Evolutionary conservation across 176 grass and related monocot species (phyloP), one percentile per base, ranked within the genome.

Genomic region (Avena sativa): DNA sequence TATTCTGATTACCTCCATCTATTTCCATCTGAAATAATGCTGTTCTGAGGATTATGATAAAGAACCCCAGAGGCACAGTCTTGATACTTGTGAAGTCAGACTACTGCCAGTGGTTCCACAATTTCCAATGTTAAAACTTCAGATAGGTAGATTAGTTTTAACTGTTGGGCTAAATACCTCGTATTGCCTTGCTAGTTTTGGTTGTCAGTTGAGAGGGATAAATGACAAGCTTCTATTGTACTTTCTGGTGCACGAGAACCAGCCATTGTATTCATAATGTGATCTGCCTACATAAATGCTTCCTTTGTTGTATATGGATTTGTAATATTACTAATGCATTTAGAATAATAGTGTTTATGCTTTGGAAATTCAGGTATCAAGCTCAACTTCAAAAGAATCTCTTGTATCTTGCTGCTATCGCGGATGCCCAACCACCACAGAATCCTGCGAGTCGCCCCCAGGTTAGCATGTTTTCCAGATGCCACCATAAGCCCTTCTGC

Each of bases 351-450:
- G 9, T 67, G 74, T 84, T 52, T 32, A 71, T 81, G 44, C n/a
- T 81, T 30, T 85, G 12, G 62, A 85, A 47, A 72, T 88, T 89
- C 46, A 99, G 97, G 83, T 99, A 96, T 85, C 97, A 99, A 89
- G 92, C 97, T 38, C 97, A 96, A 59, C 97, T 99, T 69, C 97
- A 99, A 86, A 99, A 99, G 69, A 99, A 99, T 84, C 91, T 99
- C 36, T 74, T 99, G 78, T 96, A 96, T 86, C 83, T 99, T 17
- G 97, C 97, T 83, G 97, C 97, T 14, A 96, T 99, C 25, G 97
- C 97, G 23, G 97, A 99, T 87, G 92, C 97, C 26, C 97, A 96
- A 53, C 85, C 89, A 87, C 91, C 97, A 9, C 94, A 98, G 70
- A 79, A 91, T 48, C 83, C 92, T 80, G 76, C 87, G 61, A 87